Evolutionary conservation across 176 grass and related monocot species (phyloP), one percentile per base, ranked within the genome.

Genomic region (Tillandsia leiboldiana): DNA sequence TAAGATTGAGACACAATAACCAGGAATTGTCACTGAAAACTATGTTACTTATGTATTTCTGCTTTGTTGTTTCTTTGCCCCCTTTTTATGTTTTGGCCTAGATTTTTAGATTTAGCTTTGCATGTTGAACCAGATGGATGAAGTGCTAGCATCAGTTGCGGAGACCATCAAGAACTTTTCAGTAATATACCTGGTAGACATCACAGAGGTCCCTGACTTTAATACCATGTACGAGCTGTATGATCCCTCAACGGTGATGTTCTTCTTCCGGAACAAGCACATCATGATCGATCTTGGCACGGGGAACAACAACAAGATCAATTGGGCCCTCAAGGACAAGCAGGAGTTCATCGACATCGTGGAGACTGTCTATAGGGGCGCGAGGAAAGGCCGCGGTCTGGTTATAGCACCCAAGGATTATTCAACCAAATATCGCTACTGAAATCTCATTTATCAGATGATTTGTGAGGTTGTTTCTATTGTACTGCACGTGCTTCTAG

Each of bases 211-310:
- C 63, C 92, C 88, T 1, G 88, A 92, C 72, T 96, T 96, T 57
- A 96, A 89, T 71, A 87, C 86, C 48, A 91, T 96, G 92, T 96
- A 96, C 1, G 92, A 96, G 73, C 73, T 96, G 28, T 96, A 96
- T 5, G 92, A 92, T 63, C 88, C 88, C 0, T 96, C 88, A 1
- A 96, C 86, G 0, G 82, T 93, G 53, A 99, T 99, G 94, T 92
- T 97, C 77, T 97, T 97, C 68, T 97, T 97, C 74, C 72, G 94
- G 26, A 97, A 92, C 84, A 97, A 99, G 68, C 89, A 90, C 33
- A 97, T 97, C 68, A 99, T 99, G 94, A 99, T 99, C 48, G 89
- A 99, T 85, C 84, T 99, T 0, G 89, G 94, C 17, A 99, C 94
- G 0, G 94, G 94, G 72, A 99, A 99, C 64, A 99, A 99, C 51